Evolutionary conservation across 2,329 filamentous ascomycete genomes (phyloP), one percentile per base, ranked within the genome.

Genomic region (Sarocladium brachiariae): DNA sequence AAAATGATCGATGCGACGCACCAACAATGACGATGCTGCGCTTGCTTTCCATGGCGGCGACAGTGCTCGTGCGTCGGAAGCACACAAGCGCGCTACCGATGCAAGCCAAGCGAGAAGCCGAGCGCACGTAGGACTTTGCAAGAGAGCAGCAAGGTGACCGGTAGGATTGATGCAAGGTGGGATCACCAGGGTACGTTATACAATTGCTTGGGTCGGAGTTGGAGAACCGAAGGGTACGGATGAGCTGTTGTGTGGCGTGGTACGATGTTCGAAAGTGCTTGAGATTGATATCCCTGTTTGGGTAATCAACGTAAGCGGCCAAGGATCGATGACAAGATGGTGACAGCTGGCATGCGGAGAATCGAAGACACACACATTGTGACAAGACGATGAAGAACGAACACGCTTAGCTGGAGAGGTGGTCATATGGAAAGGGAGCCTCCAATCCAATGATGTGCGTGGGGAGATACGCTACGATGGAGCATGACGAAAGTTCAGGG

Each of bases 21-120:
- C 72, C 72, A 52, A 79, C 65, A 52, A 79, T 75, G 56, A 78
- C 72, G 46, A 77, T 76, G 33, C 75, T 70, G 52, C 66, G 70
- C 56, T 63, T 66, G 30, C 53, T 57, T 8, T 68, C 65, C 66
- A 69, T 69, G 46, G 43, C 19, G 33, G 47, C 35, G 27, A 18
- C 21, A n/a, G 4, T 25, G 37, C 16, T 43, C 23, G 39, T 16
- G 9, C 21, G 23, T 27, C 7, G 21, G 9, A 25, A 25, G 21
- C 39, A 43, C 39, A 43, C 21, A 27, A 9, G 39, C 23, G 27
- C 39, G n/a, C 18, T 7, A 23, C 21, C 39, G 23, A 43, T 43
- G 39, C 39, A 43, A 16, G 39, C 23, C 39, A 43, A 43, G 39
- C 39, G 8, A 39, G 37, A 19, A 16, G 19, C 37, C 16, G 18